Evolutionary conservation across 2,329 filamentous ascomycete genomes (phyloP).

Genomic region (Aspergillus niger): DNA sequence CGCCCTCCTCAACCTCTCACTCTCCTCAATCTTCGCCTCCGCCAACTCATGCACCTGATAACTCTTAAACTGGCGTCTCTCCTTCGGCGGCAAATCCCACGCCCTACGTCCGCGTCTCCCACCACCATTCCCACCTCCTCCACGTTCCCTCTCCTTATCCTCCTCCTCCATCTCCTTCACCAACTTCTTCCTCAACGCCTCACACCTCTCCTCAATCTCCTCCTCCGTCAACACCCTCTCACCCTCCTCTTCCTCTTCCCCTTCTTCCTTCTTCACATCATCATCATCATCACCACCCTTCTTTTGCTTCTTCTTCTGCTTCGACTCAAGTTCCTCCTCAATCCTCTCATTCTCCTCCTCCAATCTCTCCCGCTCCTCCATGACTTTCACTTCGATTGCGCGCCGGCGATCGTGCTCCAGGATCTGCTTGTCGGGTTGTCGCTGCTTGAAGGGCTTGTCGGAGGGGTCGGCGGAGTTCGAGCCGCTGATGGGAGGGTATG

Average conservation of each 20-base stretch:
- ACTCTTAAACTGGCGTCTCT: slow-evolving; percentile 67
- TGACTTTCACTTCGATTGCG: slow-evolving; percentile 88
- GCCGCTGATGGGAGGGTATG: slow-evolving; percentile 60
- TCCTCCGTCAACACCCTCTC: slow-evolving; percentile 60
- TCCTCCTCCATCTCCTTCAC: slow-evolving; percentile 50
- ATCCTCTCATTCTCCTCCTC: slow-evolving; percentile 73
- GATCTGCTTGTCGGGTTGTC: slow-evolving; percentile 88
- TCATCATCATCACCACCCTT: slow-evolving; percentile 6
- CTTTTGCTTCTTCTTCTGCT: slow-evolving; percentile 9
- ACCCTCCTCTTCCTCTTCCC: slow-evolving; percentile 38
- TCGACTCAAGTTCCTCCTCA: slow-evolving; percentile 62
- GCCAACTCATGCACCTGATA: slow-evolving; percentile 97
- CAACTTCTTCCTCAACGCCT: slow-evolving; percentile 42
- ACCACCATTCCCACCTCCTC: slow-evolving; percentile 14
- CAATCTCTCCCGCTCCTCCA: slow-evolving; percentile 85
- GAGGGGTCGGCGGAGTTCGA: slow-evolving; percentile 32
- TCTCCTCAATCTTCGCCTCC: slow-evolving; percentile 94
- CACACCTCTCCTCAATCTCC: slow-evolving; percentile 52
- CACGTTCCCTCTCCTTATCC: slow-evolving; percentile 11
- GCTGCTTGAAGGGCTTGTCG: slow-evolving; percentile 66
- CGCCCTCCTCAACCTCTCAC: slow-evolving; percentile 80
- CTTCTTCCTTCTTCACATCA: slow-evolving; percentile 8
- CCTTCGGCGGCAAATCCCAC: slow-evolving; percentile 25
- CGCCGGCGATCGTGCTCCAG: slow-evolving; percentile 91
- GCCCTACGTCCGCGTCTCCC: slow-evolving; percentile 27